Base-by-base conservation (phyloP, 2,329 filamentous ascomycete genomes). In the Raffaelea deltoideospora region DNA sequence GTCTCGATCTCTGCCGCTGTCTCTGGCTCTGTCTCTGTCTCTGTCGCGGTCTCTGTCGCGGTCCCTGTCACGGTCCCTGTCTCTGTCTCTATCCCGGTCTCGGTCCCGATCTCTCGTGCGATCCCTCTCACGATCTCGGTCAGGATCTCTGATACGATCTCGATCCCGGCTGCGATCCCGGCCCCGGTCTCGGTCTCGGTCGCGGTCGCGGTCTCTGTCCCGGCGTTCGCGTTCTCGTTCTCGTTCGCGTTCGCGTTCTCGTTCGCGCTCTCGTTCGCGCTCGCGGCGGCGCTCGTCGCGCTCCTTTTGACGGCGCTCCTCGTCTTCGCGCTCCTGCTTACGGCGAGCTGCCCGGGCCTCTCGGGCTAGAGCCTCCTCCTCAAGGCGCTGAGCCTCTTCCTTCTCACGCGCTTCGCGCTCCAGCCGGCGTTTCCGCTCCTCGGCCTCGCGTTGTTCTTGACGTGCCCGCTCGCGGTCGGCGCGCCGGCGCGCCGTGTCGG, bases 391-490 rank as follows among this genome's bases (percentile, higher is more conserved):
- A 24, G 42, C 39, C 15, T 53, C 52, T 54, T 64, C 50, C 57
- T 62, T 50, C 52, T 64, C 48, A 55, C 65, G 67, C 55, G 71
- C 66, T 50, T 76, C 68, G 20, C 60, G 61, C 29, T 69, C 68
- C 31, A 74, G 69, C 37, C 67, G 65, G 21, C 62, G 62, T 48
- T 74, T 74, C 53, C 77, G 71, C 49, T 71, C 75, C 38, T 77
- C 67, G 24, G 72, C 69, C 31, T 63, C 64, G 36, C 68, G 63
- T 15, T 76, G 58, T 45, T 77, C 71, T 33, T 76, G 69, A 37
- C 75, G 65, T 10, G 75, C 61, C 24, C 65, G 66, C 42, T 77
- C 72, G 10, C 80, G 70, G 37, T 76, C 70, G 9, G 65, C 63
- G 24, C 69, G 63, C 34, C 75, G 71, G 7, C 60, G 62, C 10